Evolutionary conservation across 805 yeast genomes (phyloP), one percentile per base, ranked within the genome.

Genomic region (Metschnikowia cerradonensis): DNA sequence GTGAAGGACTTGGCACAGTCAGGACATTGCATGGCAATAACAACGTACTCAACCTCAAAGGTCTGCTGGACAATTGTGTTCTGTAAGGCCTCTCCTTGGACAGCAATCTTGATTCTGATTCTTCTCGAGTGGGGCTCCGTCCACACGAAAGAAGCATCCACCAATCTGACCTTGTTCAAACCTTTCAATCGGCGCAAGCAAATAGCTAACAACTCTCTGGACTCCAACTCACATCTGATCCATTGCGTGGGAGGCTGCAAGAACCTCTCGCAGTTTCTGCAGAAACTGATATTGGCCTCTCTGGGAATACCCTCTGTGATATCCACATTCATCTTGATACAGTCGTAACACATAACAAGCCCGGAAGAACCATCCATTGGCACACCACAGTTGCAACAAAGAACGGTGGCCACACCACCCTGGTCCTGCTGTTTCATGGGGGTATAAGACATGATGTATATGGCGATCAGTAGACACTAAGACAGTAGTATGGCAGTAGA

Each of bases 81-180:
- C 30, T 85, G 77, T 81, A 90, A 84, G 22, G 97, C 97, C 68
- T 94, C 99, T 58, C 97, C 97, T 70, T 92, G 98, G 31, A 94
- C 96, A 0, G 97, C 90, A 49, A 94, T 72, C 64, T 91, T 90
- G 56, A 95, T 82, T 68, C 90, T 83, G 53, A 92, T 83, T 76
- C 99, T 85, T 70, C 99, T 81, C 26, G 97, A 90, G 69, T 94
- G 99, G 3, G 99, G 99, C 73, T 94, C 99, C 0, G 99, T 94
- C 99, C 99, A 94, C 54, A 95, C 82, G 62, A 91, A 94, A 4
- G 91, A 81, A 2, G 99, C 99, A 72, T 94, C 98, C 39, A 90
- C 83, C 53, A 94, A 75, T 60, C 97, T 77, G 42, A 90, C 94
- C 63, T 88, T 87, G 58, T 81, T 84, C 59, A 94, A 76, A 50